Base-by-base conservation (phyloP, 2,329 filamentous ascomycete species). In the Trichophyton benhamiae region DNA sequence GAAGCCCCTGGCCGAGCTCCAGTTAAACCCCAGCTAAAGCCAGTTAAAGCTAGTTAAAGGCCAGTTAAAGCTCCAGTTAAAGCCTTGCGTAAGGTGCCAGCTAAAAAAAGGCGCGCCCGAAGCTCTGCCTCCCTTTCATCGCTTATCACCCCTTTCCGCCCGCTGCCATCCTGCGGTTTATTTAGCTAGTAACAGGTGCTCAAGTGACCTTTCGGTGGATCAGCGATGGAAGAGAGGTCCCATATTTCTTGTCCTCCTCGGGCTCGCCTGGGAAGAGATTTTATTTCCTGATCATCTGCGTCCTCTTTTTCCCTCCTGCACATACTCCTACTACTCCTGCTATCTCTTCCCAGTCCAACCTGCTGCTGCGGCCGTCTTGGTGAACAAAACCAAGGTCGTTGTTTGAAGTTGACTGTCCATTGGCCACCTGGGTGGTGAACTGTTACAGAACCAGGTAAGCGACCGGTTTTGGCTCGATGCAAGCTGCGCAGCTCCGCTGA, bases 21-120 rank as follows among this genome's bases (percentile, higher is more conserved):
- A 53, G 22, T 53, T 53, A 53, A 53, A 53, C 22, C 49, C 49
- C 49, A 55, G 49, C 33, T 55, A 36, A 53, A 15, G 44, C 44
- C 44, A 15, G 20, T 15, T 48, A 17, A 48, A 8, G 11, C 48
- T 9, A 52, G 48, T 15, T 52, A 30, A 36, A 17, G 20, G 5
- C 30, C 27, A 33, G 27, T 36, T 55, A 55, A 53, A 55, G 49
- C 49, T 55, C 52, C 52, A 55, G 52, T n/a, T 55, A 55, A 55
- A 38, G 33, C 33, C 33, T 38, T 38, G 33, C 33, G 33, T 38
- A 38, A 13, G 33, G 3, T 38, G 33, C 9, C 33, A 38, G 33
- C 33, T 38, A 38, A 13, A 38, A 38, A 53, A 33, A 27, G 49
- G 22, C 20, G n/a, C 49, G 22, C 49, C 11, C 9, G 22, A 53